Evolutionary conservation across 1,284 basidiomycete genomes (phyloP).

Genomic region (Tranzscheliella williamsii): DNA sequence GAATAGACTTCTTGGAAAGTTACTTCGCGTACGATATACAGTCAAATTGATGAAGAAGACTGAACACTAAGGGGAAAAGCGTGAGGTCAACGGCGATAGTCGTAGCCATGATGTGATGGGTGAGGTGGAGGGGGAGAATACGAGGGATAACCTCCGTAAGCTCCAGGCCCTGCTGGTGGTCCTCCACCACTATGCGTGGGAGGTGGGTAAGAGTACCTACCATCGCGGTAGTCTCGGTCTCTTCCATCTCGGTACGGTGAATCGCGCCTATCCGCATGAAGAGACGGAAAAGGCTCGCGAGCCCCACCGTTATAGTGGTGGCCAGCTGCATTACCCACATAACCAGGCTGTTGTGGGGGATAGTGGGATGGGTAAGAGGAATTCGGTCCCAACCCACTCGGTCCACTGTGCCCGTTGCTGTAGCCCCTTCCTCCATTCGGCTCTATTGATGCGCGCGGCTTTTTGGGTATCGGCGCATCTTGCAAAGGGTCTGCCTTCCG

Average conservation of each 20-base stretch:
- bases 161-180: conserved; percentile 13
- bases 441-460: conserved; percentile 39
- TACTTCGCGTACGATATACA: too few relatives aligned
- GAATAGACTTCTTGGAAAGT: too few relatives aligned
- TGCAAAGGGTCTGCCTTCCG: conserved; percentile 33
- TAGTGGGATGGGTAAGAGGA: conserved; percentile 19
- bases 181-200: conserved; percentile 12
- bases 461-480: conserved; percentile 43
- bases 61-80: too few relatives aligned
- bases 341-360: conserved; percentile 6
- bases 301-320: conserved; percentile 13
- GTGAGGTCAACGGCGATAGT: conserved; percentile 37
- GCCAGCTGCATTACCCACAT: conserved; percentile 6
- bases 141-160: conserved; percentile 10
- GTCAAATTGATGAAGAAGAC: too few relatives aligned
- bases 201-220: conserved; percentile 25
- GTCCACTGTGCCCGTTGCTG: conserved; percentile 27
- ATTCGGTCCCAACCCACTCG: conserved; percentile 8
- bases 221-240: conserved; percentile 28
- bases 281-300: conserved; percentile 19
- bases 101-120: conserved; percentile 23
- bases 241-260: conserved; percentile 33
- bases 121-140: conserved; percentile 19
- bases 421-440: conserved; percentile 13
- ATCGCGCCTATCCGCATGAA: conserved; percentile 22